These are phyloP conservation scores for Beta lomatogona DNA, from an alignment of 179 eudicot species.

Conservation along the genomic window DNA sequence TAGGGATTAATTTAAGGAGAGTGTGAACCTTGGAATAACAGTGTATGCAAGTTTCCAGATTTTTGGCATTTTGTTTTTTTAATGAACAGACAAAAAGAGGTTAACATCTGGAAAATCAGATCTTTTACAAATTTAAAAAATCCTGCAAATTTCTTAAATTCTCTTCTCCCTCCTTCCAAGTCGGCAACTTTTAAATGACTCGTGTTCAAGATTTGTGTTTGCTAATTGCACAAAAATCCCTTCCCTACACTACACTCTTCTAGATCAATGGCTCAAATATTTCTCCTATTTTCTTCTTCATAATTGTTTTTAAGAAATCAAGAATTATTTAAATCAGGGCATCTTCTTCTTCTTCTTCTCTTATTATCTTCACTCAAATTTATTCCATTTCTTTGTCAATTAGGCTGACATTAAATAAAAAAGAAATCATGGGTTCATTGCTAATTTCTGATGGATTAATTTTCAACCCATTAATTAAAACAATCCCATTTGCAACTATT, in stretches of 20 bases:
- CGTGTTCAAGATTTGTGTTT: neutral
- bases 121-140: neutral
- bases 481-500: neutral
- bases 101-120: neutral
- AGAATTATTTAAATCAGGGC: neutral
- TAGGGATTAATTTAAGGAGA: too few species aligned
- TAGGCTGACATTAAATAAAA: neutral
- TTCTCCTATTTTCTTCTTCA: neutral
- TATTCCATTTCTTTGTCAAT: neutral
- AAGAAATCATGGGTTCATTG: constrained; percentile 32
- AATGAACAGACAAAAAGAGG: neutral
- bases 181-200: constrained; percentile 7
- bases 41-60: too few species aligned
- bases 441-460: constrained; percentile 18
- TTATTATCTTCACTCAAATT: neutral
- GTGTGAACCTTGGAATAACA: neutral
- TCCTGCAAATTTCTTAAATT: neutral
- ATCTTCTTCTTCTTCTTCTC: neutral
- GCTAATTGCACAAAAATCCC: neutral
- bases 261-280: neutral
- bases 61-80: too few species aligned
- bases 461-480: constrained; percentile 31
- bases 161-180: constrained; percentile 9
- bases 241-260: constrained; percentile 32
- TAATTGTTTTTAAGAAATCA: constrained; percentile 4